Conservation (phyloP, 495 filamentous ascomycete genomes). For the Penicillium longicatenatum region DNA sequence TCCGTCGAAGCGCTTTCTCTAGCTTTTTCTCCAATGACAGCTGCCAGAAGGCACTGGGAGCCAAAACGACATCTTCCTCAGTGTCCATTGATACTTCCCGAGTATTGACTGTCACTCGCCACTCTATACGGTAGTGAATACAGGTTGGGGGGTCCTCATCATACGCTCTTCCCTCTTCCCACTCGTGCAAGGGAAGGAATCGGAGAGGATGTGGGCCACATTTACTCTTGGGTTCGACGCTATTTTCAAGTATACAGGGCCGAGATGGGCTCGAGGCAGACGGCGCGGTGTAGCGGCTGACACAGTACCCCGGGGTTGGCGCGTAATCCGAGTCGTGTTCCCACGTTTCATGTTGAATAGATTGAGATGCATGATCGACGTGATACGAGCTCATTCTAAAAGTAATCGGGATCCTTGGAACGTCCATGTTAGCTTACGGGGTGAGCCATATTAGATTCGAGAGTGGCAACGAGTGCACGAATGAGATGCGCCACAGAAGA, state of each 20-base stretch:
- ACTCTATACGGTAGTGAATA: constrained; percentile 41
- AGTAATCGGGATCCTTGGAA: not conserved
- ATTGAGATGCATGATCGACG: constrained; percentile 8
- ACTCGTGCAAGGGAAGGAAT: constrained; percentile 13
- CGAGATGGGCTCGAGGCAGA: constrained; percentile 1
- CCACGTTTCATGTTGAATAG: constrained; percentile 1
- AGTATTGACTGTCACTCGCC: constrained; percentile 34
- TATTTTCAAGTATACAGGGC: constrained; percentile 5
- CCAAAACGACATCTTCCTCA: constrained; percentile 29
- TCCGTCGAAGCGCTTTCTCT: constrained; percentile 9
- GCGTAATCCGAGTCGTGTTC: constrained; percentile 15
- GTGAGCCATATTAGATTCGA: constrained; percentile 1
- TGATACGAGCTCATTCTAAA: constrained; percentile 11
- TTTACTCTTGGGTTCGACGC: constrained; percentile 3
- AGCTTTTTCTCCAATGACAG: constrained; percentile 12
- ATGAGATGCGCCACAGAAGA: not conserved
- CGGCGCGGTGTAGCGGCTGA: constrained; percentile 2
- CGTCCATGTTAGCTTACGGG: constrained; percentile 13
- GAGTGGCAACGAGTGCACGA: constrained; percentile 9
- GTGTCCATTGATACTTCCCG: constrained; percentile 29
- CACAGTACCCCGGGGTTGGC: too few relatives aligned
- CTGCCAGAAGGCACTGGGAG: constrained; percentile 29
- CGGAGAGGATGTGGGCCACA: not conserved
- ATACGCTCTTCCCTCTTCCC: constrained; percentile 28
- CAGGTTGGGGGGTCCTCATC: constrained; percentile 32